These are phyloP conservation scores for Stephanodiscus triporus DNA, from an alignment of 108 stramenopile genomes.

Conservation along the genomic window DNA sequence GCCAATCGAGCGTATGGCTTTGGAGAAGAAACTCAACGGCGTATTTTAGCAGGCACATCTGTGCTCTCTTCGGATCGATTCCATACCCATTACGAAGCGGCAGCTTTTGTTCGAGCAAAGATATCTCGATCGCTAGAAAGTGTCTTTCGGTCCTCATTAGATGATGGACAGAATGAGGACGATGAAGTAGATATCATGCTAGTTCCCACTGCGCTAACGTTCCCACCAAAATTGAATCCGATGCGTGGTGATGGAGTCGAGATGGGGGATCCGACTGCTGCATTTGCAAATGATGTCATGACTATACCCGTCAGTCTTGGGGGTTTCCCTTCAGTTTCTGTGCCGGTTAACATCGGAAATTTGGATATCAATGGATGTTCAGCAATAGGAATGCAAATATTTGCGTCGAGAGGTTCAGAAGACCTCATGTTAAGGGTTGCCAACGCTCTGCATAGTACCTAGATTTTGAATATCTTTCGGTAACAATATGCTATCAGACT, in stretches of 20 bases:
- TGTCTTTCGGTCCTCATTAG: constrained; percentile 34
- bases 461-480: neutral
- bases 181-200: constrained; percentile 74
- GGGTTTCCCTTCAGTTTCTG: constrained; percentile 81
- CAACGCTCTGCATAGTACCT: constrained; percentile 14
- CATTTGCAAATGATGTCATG: constrained; percentile 92
- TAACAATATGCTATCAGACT: neutral
- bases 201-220: constrained; percentile 76
- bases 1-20: constrained; percentile 71
- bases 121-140: constrained; percentile 65
- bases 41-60: constrained; percentile 83
- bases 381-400: constrained; percentile 51
- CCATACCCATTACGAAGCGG: constrained; percentile 88
- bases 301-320: constrained; percentile 87
- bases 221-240: constrained; percentile 55
- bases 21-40: constrained; percentile 79
- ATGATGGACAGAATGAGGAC: constrained; percentile 10
- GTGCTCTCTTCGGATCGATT: constrained; percentile 88
- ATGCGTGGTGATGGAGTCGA: constrained; percentile 8
- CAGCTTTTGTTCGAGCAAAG: constrained; percentile 70
- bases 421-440: constrained; percentile 53
- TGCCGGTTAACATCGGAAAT: constrained; percentile 50
- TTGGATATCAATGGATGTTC: constrained; percentile 1
- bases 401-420: constrained; percentile 61
- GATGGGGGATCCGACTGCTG: constrained; percentile 61